Conservation (phyloP, 805 yeast genomes). For the Ogataea ganodermae region DNA sequence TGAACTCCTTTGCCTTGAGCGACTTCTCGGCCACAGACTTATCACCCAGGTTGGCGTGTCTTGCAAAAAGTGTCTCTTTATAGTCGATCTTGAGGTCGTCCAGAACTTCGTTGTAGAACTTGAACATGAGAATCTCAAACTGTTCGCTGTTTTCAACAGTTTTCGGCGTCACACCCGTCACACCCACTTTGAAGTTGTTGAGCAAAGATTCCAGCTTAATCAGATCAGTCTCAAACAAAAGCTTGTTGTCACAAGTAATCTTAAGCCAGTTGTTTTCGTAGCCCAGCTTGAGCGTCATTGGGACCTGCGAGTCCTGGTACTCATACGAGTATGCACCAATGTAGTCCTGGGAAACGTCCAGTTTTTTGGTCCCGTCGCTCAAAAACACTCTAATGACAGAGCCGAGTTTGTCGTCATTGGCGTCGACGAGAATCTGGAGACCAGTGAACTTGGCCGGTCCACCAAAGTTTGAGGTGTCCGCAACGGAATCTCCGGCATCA, state of each 20-base stretch:
- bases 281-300: constrained; percentile 65
- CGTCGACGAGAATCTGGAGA: constrained; percentile 59
- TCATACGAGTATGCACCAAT: constrained; percentile 37
- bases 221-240: constrained; percentile 66
- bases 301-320: constrained; percentile 70
- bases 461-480: constrained; percentile 43
- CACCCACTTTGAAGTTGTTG: constrained; percentile 50
- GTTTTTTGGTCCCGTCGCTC: constrained; percentile 55
- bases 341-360: constrained; percentile 27
- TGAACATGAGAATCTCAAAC: constrained; percentile 64
- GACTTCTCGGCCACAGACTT: constrained; percentile 25
- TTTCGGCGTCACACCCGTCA: constrained; percentile 48
- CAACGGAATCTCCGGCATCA: constrained; percentile 28
- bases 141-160: constrained; percentile 46
- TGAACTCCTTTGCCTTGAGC: constrained; percentile 15
- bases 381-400: constrained; percentile 58
- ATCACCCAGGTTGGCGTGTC: constrained; percentile 19
- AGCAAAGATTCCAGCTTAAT: constrained; percentile 44
- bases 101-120: constrained; percentile 51
- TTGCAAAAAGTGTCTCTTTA: constrained; percentile 30
- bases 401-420: constrained; percentile 44
- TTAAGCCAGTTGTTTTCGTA: constrained; percentile 50
- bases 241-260: constrained; percentile 70
- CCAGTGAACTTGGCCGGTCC: constrained; percentile 67
- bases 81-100: constrained; percentile 26